phyloP scores from a whole-genome alignment of 1,284 basidiomycete species.

The Cerrena zonata region DNA sequence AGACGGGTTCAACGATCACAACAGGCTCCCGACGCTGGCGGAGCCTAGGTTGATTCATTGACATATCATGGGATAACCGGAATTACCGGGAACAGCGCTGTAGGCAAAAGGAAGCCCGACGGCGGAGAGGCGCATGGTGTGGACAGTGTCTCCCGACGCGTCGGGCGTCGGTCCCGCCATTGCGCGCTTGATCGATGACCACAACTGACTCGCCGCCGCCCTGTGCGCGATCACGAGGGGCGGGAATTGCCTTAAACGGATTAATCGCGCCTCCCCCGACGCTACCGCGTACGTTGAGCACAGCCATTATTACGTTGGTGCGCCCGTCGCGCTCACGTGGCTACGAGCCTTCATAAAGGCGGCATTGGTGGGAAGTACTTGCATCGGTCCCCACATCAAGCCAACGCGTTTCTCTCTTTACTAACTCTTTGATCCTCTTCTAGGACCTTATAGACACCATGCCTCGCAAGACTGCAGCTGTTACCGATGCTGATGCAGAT shows the following conservation, averaged over 20 bases:
- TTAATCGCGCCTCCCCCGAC: background rate
- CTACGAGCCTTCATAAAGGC: background rate
- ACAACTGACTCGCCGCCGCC: background rate
- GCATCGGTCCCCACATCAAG: background rate
- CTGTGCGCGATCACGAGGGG: no score
- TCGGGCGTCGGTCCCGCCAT: background rate
- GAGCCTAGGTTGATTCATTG: no score
- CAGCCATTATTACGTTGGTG: background rate
- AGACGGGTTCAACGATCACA: no score
- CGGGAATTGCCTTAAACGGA: background rate
- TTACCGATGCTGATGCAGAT: constrained; percentile 13
- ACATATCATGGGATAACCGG: no score
- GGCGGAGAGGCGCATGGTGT: no score
- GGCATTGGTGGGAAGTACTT: no score
- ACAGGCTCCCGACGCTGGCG: no score
- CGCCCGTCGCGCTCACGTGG: background rate
- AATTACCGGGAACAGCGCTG: no score
- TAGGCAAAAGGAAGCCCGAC: no score
- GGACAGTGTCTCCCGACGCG: background rate
- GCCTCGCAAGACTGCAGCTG: constrained; percentile 9
- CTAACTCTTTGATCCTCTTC: background rate
- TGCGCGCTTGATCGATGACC: no score
- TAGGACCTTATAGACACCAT: background rate
- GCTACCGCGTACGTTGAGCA: background rate
- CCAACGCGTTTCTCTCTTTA: background rate